Evolutionary conservation across 1,284 basidiomycete species (phyloP).

Genomic region (Austroboletus rostrupii): DNA sequence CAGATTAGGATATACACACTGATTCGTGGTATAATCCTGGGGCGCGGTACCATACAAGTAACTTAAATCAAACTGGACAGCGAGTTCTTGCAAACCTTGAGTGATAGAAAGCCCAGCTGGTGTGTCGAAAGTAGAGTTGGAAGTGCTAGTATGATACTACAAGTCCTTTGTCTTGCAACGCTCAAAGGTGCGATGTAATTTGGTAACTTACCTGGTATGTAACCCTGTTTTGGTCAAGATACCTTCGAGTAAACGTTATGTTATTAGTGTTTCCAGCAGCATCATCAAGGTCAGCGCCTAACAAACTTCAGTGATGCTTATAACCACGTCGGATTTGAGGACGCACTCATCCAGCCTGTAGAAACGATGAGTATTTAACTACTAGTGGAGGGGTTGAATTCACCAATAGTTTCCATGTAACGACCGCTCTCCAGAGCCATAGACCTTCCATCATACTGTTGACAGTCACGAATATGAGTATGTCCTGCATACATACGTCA

Average conservation of each 20-base stretch:
- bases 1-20: constrained; percentile 37
- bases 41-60: constrained; percentile 67
- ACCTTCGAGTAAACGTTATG: constrained; percentile 63
- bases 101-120: constrained; percentile 49
- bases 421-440: constrained; percentile 78
- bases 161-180: neutral
- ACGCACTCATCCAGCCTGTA: constrained; percentile 34
- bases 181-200: neutral
- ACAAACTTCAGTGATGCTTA: neutral
- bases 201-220: constrained; percentile 54
- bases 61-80: constrained; percentile 50
- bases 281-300: constrained; percentile 50
- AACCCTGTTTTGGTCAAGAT: constrained; percentile 70
- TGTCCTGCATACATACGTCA: constrained; percentile 44
- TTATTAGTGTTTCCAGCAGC: constrained; percentile 39
- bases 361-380: neutral
- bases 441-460: constrained; percentile 57
- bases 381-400: constrained; percentile 10
- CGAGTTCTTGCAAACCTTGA: constrained; percentile 48
- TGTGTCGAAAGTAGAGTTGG: constrained; percentile 55
- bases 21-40: constrained; percentile 62
- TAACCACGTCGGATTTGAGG: neutral
- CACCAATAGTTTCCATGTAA: constrained; percentile 85
- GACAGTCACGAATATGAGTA: constrained; percentile 75
- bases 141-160: constrained; percentile 53